Percentiles rank a stretch among this genome's conserved stretches.
phyloP scores from a whole-genome alignment of 306 rosid genomes.

The Pterocarpus santalinus region DNA sequence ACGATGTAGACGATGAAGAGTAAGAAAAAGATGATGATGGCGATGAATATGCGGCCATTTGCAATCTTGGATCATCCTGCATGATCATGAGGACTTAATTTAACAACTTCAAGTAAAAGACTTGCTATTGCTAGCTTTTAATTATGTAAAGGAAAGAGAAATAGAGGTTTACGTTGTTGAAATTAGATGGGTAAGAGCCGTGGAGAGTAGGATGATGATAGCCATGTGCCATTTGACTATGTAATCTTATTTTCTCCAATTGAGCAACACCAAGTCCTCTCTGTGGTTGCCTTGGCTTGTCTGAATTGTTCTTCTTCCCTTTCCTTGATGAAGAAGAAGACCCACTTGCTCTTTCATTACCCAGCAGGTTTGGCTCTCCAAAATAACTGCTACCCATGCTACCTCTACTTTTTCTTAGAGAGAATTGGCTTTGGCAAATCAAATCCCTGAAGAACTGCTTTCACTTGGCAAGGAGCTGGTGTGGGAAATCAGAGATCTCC shows the following conservation, averaged over 20 bases:
- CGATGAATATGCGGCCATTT: constrained; percentile 60
- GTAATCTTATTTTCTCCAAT: constrained; percentile 96
- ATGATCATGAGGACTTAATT: constrained; percentile 19
- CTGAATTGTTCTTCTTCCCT: constrained; percentile 71
- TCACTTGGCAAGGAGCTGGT: not conserved
- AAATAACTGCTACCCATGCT: constrained; percentile 77
- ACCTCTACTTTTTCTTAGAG: not conserved
- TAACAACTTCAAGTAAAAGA: not conserved
- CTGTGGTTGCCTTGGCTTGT: constrained; percentile 94
- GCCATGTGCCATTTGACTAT: constrained; percentile 63
- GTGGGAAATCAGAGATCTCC: constrained; percentile 68
- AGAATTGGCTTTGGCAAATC: constrained; percentile 33
- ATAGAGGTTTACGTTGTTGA: constrained; percentile 56
- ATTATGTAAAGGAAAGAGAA: not conserved
- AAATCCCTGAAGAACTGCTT: constrained; percentile 41
- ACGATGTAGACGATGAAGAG: constrained; percentile 67
- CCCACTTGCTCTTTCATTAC: constrained; percentile 58
- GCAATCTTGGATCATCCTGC: constrained; percentile 79
- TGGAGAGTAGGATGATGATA: constrained; percentile 50
- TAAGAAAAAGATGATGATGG: constrained; percentile 70
- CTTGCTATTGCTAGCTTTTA: not conserved
- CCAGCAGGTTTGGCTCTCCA: constrained; percentile 79
- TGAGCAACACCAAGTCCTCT: constrained; percentile 99
- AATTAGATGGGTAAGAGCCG: constrained; percentile 54
- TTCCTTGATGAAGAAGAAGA: constrained; percentile 68